Evolutionary conservation across 2,329 filamentous ascomycete species (phyloP), one percentile per base, ranked within the genome.

Genomic region (Fusarium subtropicale): DNA sequence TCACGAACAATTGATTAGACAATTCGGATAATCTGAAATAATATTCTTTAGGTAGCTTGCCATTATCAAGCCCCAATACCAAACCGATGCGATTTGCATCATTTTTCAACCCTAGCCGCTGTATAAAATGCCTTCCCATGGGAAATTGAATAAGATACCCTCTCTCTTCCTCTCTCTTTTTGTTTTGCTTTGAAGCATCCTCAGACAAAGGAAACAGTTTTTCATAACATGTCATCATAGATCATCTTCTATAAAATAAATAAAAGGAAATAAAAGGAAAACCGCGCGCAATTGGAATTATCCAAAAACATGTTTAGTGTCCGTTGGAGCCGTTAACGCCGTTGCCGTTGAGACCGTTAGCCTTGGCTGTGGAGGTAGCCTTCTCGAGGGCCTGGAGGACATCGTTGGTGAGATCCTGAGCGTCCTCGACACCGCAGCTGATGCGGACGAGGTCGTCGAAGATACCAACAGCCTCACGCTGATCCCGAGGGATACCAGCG

Each of bases 351-450:
- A 74, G 60, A 50, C 75, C 77, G 58, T 79, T 78, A 57, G 71
- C 75, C 71, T 76, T 74, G 58, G 67, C 68, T 52, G 73, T 73
- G 3, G 71, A 60, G 8, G 92, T 88, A 2, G 93, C 93, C 80
- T 87, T 88, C 80, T 96, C 91, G 42, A 98, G 81, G 7, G 96
- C 96, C 79, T 92, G 91, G 70, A 94, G 79, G 18, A 97, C 89
- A 83, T 99, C 96, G 41, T 85, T 86, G 75, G 90, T 90, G 66
- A 99, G 84, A 80, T 99, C 96, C 66, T 90, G 89, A 10, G 89
- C 88, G 76, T 99, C 96, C 82, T 99, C 96, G 57, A 99, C 89
- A 75, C 96, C 96, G 78, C 94, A 97, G 85, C 93, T 97, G 64
- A 99, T 85, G 71, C 96, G 88, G 31, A 99, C 92, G 10, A 99